phyloP scores from a whole-genome alignment of 2,329 filamentous ascomycete genomes.

The Coniochaeta sp. region DNA sequence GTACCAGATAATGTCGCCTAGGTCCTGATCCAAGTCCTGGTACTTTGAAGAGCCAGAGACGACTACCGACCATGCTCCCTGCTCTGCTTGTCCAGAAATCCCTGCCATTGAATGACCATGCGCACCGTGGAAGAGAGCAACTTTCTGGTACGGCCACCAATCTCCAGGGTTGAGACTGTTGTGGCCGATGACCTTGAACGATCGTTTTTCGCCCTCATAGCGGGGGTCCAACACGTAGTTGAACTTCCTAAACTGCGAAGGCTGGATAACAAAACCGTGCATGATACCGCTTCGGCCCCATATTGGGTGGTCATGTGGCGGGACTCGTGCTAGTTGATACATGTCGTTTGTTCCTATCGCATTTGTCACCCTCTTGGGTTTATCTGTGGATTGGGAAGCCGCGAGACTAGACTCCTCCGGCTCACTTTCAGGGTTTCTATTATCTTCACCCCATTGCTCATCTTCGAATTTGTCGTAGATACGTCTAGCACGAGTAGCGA shows the following conservation, averaged over 20 bases:
- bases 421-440: background rate
- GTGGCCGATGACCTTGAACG: slow-evolving; percentile 15
- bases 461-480: background rate
- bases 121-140: slow-evolving; percentile 41
- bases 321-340: slow-evolving; percentile 3
- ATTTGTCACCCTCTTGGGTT: background rate
- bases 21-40: slow-evolving; percentile 16
- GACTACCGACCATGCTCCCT: slow-evolving; percentile 48
- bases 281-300: slow-evolving; percentile 22
- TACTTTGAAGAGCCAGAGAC: slow-evolving; percentile 27
- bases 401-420: background rate
- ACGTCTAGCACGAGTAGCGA: background rate
- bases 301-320: slow-evolving; percentile 16
- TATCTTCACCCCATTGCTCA: background rate
- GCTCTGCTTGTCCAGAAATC: slow-evolving; percentile 36
- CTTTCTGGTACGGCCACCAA: slow-evolving; percentile 48
- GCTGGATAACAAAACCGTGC: slow-evolving; percentile 15
- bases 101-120: slow-evolving; percentile 41
- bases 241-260: background rate
- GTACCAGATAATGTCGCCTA: slow-evolving; percentile 12
- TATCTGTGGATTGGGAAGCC: background rate
- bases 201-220: slow-evolving; percentile 3
- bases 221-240: slow-evolving; percentile 9
- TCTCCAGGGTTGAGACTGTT: slow-evolving; percentile 27
- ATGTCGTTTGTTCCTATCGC: background rate